Percentiles rank a stretch among this genome's conserved stretches.
These are phyloP conservation scores for Microdochium bolleyi DNA, from an alignment of 2,329 filamentous ascomycete genomes.

Conservation along the genomic window DNA sequence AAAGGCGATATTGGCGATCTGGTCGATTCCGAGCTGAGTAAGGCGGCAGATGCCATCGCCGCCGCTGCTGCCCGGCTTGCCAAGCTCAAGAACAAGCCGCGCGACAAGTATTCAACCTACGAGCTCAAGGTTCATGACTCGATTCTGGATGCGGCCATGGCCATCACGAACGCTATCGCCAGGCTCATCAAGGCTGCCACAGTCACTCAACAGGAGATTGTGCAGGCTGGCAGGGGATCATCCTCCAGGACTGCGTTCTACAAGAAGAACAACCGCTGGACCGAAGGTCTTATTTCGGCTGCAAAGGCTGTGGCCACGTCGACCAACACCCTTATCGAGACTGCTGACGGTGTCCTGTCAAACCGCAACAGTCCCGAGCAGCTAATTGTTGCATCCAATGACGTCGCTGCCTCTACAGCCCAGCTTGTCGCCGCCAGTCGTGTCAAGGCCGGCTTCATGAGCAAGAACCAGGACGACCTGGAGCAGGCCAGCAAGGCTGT, in stretches of 20 bases:
- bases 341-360: slow-evolving; percentile 88
- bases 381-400: slow-evolving; percentile 94
- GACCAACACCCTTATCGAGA: slow-evolving; percentile 96
- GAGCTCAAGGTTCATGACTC: slow-evolving; percentile 94
- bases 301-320: slow-evolving; percentile 92
- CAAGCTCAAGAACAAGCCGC: slow-evolving; percentile 93
- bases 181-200: slow-evolving; percentile 93
- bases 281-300: slow-evolving; percentile 91
- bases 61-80: slow-evolving; percentile 82
- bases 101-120: slow-evolving; percentile 91
- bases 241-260: slow-evolving; percentile 91
- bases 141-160: slow-evolving; percentile 86
- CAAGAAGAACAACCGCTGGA: slow-evolving; percentile 99
- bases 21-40: slow-evolving; percentile 84
- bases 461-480: slow-evolving; percentile 86
- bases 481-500: slow-evolving; percentile 92
- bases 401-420: slow-evolving; percentile 91
- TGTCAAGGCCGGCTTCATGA: slow-evolving; percentile 98
- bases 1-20: slow-evolving; percentile 87
- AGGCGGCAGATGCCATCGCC: slow-evolving; percentile 91
- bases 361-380: slow-evolving; percentile 92
- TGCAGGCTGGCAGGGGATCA: slow-evolving; percentile 81
- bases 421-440: slow-evolving; percentile 92
- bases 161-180: slow-evolving; percentile 89
- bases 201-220: slow-evolving; percentile 90